Conservation (phyloP, 768 basidiomycete genomes). For the Pilatotrama ljubarskyi region DNA sequence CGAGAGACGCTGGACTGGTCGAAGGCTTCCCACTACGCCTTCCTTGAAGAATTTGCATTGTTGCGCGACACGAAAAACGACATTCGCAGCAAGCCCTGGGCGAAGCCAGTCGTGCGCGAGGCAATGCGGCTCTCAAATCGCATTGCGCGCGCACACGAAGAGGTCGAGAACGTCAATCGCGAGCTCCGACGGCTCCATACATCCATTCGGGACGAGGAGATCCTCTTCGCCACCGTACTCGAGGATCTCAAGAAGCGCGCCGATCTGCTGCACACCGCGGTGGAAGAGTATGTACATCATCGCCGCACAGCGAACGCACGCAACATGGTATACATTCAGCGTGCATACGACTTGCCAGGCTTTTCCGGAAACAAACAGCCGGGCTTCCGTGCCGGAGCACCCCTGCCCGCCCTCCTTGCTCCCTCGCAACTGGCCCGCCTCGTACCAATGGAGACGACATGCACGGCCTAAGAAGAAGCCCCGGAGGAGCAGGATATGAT, state of each 20-base stretch:
- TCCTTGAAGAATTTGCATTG: constrained; percentile 34
- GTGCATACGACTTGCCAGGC: neutral
- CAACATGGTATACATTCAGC: constrained; percentile 6
- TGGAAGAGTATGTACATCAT: constrained; percentile 3
- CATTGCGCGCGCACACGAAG: constrained; percentile 21
- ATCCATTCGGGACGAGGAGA: constrained; percentile 26
- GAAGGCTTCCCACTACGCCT: constrained; percentile 28
- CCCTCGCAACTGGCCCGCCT: no score
- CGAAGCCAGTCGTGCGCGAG: neutral
- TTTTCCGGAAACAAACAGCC: constrained; percentile 7
- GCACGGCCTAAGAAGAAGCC: neutral
- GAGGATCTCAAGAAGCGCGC: neutral
- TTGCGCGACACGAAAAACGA: constrained; percentile 29
- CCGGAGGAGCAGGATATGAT: neutral
- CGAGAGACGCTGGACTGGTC: constrained; percentile 28
- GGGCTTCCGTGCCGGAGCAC: neutral
- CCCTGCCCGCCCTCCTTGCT: no score
- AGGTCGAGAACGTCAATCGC: constrained; percentile 26
- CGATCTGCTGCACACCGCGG: neutral
- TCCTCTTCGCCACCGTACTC: neutral
- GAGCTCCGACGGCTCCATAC: constrained; percentile 31
- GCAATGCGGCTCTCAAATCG: neutral
- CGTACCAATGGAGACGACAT: neutral
- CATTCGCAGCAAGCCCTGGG: constrained; percentile 30
- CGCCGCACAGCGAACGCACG: constrained; percentile 4